Evolutionary conservation across 352 stramenopile species (phyloP).

Genomic region (Phytophthora colocasiae): DNA sequence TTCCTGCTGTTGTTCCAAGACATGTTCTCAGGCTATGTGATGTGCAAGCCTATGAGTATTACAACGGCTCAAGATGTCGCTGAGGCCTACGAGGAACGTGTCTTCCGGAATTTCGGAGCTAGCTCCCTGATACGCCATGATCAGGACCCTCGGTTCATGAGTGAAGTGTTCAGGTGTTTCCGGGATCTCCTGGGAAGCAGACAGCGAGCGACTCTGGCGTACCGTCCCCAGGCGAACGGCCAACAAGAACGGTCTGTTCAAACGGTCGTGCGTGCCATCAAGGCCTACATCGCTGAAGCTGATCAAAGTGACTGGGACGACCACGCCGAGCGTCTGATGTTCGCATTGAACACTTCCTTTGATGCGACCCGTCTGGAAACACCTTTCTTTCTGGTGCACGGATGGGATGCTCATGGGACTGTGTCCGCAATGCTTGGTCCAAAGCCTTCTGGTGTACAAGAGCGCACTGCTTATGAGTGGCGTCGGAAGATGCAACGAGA

Average conservation of each 20-base stretch:
- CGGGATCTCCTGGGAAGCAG: not conserved
- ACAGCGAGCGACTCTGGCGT: not conserved
- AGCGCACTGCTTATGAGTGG: constrained; percentile 15
- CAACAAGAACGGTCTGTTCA: not conserved
- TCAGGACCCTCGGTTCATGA: not conserved
- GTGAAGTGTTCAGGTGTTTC: not conserved
- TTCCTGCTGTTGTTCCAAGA: no score
- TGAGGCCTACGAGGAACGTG: not conserved
- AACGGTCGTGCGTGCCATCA: not conserved
- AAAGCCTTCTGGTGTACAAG: not conserved
- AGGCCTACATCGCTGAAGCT: not conserved
- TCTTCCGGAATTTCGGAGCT: not conserved
- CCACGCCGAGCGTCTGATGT: not conserved
- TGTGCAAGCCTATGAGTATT: no score
- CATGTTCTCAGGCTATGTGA: no score
- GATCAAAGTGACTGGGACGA: constrained; percentile 9
- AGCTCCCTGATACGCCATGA: not conserved
- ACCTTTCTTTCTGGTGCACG: not conserved
- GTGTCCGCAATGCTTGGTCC: constrained; percentile 1
- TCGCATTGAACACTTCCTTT: not conserved
- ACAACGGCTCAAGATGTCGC: no score
- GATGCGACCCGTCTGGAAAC: no score
- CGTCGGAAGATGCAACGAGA: constrained; percentile 7
- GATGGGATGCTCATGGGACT: not conserved
- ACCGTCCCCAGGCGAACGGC: not conserved